Evolutionary conservation across 2,329 filamentous ascomycete species (phyloP), one percentile per base, ranked within the genome.

Genomic region (Myriosclerotinia duriaeana): DNA sequence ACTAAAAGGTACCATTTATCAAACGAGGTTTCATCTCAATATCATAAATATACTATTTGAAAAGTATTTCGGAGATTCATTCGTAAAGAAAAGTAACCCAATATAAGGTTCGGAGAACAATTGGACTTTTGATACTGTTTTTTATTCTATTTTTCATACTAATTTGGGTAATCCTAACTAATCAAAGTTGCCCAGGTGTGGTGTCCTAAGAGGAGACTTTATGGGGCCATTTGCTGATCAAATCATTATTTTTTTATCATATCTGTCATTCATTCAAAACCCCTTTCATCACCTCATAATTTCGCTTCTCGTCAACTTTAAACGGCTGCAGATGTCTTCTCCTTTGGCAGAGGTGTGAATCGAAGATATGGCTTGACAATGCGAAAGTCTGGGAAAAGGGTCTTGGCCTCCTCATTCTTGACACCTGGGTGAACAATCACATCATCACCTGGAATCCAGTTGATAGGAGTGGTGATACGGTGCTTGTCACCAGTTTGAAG

Each of bases 361-460:
- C 90, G 84, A 77, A 93, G 83, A 80, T 93, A 90, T 66, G 86
- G 86, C 84, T 89, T 89, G 78, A 89, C 84, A 71, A 84, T 83
- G 76, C 83, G 83, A 80, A 88, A 85, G 70, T 94, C 84, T 70
- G 91, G 91, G 84, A 96, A 97, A 76, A 96, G 88, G 80, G 89
- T 87, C 85, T 89, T 89, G 76, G 93, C 93, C 81, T 95, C 89
- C 78, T 91, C 90, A 70, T 92, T 93, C 78, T 87, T 89, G 77
- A 97, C 87, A 69, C 83, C 84, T 56, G 93, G 92, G 77, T 93
- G 92, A 70, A 97, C 91, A 77, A 97, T 96, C 73, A 97, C 93
- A 78, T 97, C 93, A 75, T 96, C 90, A 65, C 93, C 93, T 54
- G 87, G 88, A 50, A 89, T 83, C 93, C 93, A 97, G 84, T 97